Base-by-base conservation (phyloP, 345 rosid genomes). In the Excoecaria cochinchinensis region DNA sequence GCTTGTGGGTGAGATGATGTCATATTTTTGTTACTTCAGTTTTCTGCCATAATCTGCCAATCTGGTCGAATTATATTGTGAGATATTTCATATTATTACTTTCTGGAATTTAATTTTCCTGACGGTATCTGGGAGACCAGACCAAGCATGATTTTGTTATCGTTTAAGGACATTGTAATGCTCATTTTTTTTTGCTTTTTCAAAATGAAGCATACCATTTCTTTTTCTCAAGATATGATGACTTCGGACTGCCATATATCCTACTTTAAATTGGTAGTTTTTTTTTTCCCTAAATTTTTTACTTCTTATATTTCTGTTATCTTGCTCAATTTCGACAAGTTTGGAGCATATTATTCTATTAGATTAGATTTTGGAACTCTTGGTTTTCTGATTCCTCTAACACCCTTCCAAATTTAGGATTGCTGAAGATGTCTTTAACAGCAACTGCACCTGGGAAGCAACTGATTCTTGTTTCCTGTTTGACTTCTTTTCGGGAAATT, bases 351-450 rank as follows among this genome's bases (percentile, higher is more conserved):
- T 62, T 44, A 38, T 25, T 6, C 22, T 51, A 16, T 62, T 19
- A 46, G 15, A 31, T 31, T 31, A 31, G 38, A 2, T 60, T 72
- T n/a, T 42, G 17, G 22, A 31, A 36, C 40, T 67, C 10, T 21
- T 25, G 59, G 56, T 53, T 46, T 56, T 46, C 38, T 75, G 48
- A 19, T 46, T 38, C 15, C 10, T 14, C 25, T 60, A 40, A 58
- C n/a, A 15, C 55, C 44, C 44, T 71, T 12, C 21, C 66, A 25
- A 44, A 62, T 72, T 72, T 47, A 47, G 57, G 75, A 71, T 36
- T 60, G 15, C 14, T 63, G 62, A 53, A 63, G 53, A 51, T 70
- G 22, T 69, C 22, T 65, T 44, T 59, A 51, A 70, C 25, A 50
- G 56, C 42, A 69, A 24, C 13, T 69, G 61, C 42, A 74, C 47